Base-by-base conservation (phyloP, 106 monocot species). In the Dioscorea zingiberensis region DNA sequence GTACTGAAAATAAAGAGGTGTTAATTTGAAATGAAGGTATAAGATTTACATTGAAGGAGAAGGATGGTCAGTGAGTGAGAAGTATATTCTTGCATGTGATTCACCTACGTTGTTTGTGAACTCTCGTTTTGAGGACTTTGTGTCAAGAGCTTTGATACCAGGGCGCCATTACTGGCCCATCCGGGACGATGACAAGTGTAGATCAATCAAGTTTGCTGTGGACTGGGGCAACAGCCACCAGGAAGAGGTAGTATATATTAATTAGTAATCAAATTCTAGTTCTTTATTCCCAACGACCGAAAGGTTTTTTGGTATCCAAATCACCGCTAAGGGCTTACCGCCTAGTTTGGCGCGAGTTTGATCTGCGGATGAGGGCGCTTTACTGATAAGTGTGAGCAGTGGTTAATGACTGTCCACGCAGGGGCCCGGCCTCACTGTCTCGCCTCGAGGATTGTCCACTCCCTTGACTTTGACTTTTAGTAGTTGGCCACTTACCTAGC, bases 41-140 rank as follows among this genome's bases (percentile, higher is more conserved):
- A 69, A 76, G 62, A 76, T 76, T 21, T 76, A 69, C 44, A 30
- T 69, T 17, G 70, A 76, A 12, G 70, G 76, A 16, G 4, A 3
- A 4, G 27, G 64, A 10, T 76, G 76, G 76, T 76, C 76, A 7
- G 76, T 76, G 22, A 76, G 76, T 32, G 27, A 58, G 64, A 76
- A 76, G 57, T 71, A 71, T 59, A 77, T 77, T 7, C 44, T 71
- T 1, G 64, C 60, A 2, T 71, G 77, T 44, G 66, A 71, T 25
- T 77, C 77, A 7, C 70, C 60, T 0, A 45, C 64, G 3, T 53
- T 77, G 28, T 12, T 71, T 2, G 57, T 77, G 6, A 60, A 15
- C 30, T 65, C 77, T 8, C 58, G 53, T 15, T 77, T 65, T 53
- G 48, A 71, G 48, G 71, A 71, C 48, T 71, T 77, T 60, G 65